Percentiles rank a stretch among this genome's conserved stretches.
Conservation (phyloP, 805 yeast genomes). For the Starmerella gropengiesseri region DNA sequence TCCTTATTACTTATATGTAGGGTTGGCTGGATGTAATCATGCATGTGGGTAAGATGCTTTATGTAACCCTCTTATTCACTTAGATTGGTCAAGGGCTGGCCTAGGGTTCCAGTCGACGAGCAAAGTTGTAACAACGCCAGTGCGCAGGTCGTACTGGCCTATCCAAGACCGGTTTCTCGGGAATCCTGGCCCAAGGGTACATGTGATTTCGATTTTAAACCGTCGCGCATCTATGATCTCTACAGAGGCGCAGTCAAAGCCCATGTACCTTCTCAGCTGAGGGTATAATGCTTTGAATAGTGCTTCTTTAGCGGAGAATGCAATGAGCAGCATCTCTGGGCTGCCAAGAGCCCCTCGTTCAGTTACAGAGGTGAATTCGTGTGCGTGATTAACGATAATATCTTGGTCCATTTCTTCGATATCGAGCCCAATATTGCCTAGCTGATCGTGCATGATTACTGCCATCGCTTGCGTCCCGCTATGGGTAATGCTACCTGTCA, state of each 20-base stretch:
- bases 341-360: not conserved
- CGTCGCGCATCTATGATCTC: not conserved
- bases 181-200: not conserved
- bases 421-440: slow-evolving; percentile 11
- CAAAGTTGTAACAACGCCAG: not conserved
- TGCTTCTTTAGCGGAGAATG: slow-evolving; percentile 16
- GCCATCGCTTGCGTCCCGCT: slow-evolving; percentile 7
- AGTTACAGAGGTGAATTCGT: not conserved
- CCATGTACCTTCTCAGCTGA: slow-evolving; percentile 4
- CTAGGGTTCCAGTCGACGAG: not conserved
- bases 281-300: slow-evolving; percentile 16
- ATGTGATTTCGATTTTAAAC: not conserved
- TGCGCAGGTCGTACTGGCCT: not conserved
- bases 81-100: too few species aligned
- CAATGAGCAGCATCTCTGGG: not conserved
- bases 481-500: slow-evolving; percentile 15
- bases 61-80: not conserved
- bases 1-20: too few species aligned
- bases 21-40: too few species aligned
- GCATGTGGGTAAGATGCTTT: slow-evolving; percentile 1
- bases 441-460: not conserved
- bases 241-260: slow-evolving; percentile 12
- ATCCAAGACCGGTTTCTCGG: not conserved
- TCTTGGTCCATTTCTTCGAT: slow-evolving; percentile 5
- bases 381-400: not conserved